Evolutionary conservation across 306 rosid species (phyloP), one percentile per base, ranked within the genome.

Genomic region (Vigna nakashimae): DNA sequence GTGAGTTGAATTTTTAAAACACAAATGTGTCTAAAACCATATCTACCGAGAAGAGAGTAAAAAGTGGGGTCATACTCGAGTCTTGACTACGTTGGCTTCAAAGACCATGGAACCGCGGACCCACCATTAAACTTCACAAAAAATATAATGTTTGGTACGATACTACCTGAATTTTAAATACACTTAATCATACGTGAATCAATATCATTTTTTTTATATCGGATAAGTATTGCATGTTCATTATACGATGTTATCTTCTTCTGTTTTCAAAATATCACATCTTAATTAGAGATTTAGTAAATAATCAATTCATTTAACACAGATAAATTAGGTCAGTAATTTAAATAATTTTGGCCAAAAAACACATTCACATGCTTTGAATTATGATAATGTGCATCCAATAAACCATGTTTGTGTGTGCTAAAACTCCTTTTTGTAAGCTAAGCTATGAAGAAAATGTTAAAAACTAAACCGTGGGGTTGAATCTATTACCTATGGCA

Each of bases 71-170:
- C 69, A 63, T 2, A 13, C 14, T 63, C 46, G 14, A 34, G 68
- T 62, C 38, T 65, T 38, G 71, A 65, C 51, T 40, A 50, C 8
- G 71, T 36, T 5, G 10, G 28, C 49, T 24, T 64, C 69, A 34
- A 62, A 30, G 46, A 63, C 46, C 46, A 34, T n/a, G 46, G 15
- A 64, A 64, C 7, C 50, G 1, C 11, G 71, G 71, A 40, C 71
- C 71, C 71, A 17, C 67, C 18, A 13, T 4, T 59, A 5, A 59
- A 6, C 32, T 59, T 59, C 8, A 22, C n/a, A 60, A 28, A 60
- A 30, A 14, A 28, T 14, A 30, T 6, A 26, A 24, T 12, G 65
- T 26, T 58, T 58, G 0, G 65, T 58, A 58, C 38, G 17, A 7
- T 16, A 34, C 45, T 62, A 62, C 34, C 45, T 62, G 24, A 8